Percentiles rank a stretch among this genome's conserved stretches.
phyloP scores from a whole-genome alignment of 2,329 filamentous ascomycete genomes.

The Pseudofabraea citricarpa region DNA sequence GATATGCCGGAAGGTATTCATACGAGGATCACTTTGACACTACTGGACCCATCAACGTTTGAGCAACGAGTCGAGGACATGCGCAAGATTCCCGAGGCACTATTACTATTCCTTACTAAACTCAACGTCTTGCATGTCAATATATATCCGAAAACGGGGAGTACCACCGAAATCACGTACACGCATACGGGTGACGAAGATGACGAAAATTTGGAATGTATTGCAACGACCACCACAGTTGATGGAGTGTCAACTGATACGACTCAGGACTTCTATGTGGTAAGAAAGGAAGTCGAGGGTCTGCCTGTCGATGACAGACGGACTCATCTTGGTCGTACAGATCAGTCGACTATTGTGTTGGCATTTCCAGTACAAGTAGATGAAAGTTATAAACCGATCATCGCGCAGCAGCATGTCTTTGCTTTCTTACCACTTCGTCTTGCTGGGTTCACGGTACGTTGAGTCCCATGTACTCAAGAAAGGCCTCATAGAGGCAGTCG shows the following conservation, averaged over 20 bases:
- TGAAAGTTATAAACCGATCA: not conserved
- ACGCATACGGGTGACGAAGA: not conserved
- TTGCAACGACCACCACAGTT: no score
- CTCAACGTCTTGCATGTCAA: no score
- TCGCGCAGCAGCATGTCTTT: constrained; percentile 11
- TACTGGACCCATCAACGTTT: not conserved
- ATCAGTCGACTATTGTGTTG: constrained; percentile 10
- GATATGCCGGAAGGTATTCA: no score
- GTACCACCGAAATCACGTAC: no score
- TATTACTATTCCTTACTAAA: constrained; percentile 9
- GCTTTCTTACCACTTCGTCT: constrained; percentile 19
- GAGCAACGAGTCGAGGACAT: no score
- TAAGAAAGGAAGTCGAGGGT: constrained; percentile 2
- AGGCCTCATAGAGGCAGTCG: no score
- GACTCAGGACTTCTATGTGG: constrained; percentile 1
- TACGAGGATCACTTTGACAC: constrained; percentile 7
- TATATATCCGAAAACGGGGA: no score
- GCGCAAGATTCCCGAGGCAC: constrained; percentile 6
- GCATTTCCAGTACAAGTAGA: constrained; percentile 21
- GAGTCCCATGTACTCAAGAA: no score
- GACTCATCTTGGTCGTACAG: no score
- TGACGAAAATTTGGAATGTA: not conserved
- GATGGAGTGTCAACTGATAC: not conserved
- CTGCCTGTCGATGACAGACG: no score
- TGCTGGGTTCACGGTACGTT: constrained; percentile 15